Evolutionary conservation across 139 green algal species (phyloP).

Genomic region (Nannochloris sp.): DNA sequence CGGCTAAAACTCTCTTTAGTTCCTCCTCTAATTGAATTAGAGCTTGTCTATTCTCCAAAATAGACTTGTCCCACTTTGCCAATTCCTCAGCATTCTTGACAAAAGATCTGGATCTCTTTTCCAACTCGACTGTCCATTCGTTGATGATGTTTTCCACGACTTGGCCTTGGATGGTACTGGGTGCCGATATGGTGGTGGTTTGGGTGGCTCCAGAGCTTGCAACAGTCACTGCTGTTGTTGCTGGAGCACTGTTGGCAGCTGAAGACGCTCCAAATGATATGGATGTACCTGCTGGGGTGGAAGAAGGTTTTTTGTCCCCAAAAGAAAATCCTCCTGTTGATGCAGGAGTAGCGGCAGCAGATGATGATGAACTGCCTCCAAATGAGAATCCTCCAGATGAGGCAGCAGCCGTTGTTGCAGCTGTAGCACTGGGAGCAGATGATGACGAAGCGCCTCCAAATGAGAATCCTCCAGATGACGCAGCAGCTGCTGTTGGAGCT

Average conservation of each 20-base stretch:
- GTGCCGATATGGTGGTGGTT: conserved; percentile 1
- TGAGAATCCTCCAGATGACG: not conserved
- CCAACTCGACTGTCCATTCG: conserved; percentile 64
- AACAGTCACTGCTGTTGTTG: not conserved
- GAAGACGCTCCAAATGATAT: not conserved
- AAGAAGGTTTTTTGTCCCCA: not conserved
- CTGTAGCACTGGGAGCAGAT: not conserved
- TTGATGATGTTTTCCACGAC: conserved; percentile 61
- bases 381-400: not conserved
- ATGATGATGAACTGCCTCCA: not conserved
- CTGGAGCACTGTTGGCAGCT: not conserved
- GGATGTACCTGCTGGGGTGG: not conserved
- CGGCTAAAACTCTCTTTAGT: conserved; percentile 40
- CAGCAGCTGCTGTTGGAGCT: not conserved
- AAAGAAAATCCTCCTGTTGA: conserved; percentile 3
- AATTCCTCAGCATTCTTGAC: conserved; percentile 67
- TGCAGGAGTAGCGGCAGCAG: conserved; percentile 7
- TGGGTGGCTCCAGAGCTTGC: not conserved
- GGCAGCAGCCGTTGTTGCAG: not conserved
- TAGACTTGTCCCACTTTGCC: conserved; percentile 67
- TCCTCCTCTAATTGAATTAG: conserved; percentile 71
- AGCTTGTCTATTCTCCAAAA: conserved; percentile 63
- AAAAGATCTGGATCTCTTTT: conserved; percentile 67
- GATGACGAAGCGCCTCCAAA: conserved; percentile 3
- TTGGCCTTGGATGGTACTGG: conserved; percentile 38